A percentile compares a stretch with the other conserved stretches of the same genome.
These are phyloP conservation scores for Ocimum tenuiflorum DNA, from an alignment of 257 asterid species.

Conservation along the genomic window DNA sequence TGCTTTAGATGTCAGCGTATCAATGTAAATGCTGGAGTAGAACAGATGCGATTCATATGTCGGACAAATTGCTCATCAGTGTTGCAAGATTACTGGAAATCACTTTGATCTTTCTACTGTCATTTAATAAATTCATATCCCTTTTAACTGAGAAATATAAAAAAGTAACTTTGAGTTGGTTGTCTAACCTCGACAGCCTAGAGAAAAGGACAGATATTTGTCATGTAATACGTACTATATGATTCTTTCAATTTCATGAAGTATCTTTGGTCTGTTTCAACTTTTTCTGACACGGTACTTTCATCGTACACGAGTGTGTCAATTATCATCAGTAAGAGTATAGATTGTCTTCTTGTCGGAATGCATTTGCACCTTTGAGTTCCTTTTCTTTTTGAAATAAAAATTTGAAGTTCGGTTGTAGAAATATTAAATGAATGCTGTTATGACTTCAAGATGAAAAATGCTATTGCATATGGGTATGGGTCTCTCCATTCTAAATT, in stretches of 20 bases:
- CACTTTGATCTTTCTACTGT: neutral
- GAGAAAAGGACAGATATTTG: neutral
- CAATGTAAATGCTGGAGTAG: neutral
- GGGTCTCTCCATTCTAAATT: neutral
- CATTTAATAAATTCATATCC: neutral
- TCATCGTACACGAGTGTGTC: neutral
- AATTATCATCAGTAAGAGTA: neutral
- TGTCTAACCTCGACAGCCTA: neutral
- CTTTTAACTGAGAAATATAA: neutral
- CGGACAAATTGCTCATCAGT: neutral
- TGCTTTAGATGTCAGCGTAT: neutral
- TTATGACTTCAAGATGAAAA: neutral
- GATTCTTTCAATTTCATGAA: neutral
- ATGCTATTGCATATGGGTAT: neutral
- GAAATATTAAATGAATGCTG: neutral
- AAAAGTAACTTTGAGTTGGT: neutral
- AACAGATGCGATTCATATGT: conserved; percentile 1
- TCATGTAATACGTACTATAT: neutral
- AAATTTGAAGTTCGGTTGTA: too few relatives aligned
- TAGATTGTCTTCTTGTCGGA: neutral
- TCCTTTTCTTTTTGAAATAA: neutral
- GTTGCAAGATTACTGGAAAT: neutral
- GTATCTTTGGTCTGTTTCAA: neutral
- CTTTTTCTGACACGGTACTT: neutral
- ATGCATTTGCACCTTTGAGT: neutral